Percentiles rank a stretch among this genome's conserved stretches.
These are phyloP conservation scores for Pyracantha coccinea DNA, from an alignment of 331 rosid genomes.

Conservation along the genomic window DNA sequence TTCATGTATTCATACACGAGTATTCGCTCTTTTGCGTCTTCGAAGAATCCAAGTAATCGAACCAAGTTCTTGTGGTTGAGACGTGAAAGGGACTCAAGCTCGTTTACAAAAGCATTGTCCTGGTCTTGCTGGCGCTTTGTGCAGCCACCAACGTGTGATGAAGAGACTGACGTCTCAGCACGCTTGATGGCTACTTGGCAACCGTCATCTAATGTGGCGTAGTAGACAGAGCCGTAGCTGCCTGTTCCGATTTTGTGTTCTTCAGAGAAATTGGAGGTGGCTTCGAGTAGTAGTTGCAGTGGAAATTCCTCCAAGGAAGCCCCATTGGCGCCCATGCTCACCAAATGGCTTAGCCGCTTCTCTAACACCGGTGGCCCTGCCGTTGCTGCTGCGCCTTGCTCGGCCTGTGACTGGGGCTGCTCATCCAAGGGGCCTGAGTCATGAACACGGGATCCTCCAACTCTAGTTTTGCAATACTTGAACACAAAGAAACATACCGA, in stretches of 20 bases:
- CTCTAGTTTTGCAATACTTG: slow-evolving; percentile 29
- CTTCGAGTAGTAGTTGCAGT: slow-evolving; percentile 29
- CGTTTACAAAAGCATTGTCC: slow-evolving; percentile 67
- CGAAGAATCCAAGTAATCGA: slow-evolving; percentile 55
- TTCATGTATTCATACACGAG: slow-evolving; percentile 69
- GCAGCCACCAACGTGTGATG: slow-evolving; percentile 6
- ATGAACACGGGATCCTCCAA: slow-evolving; percentile 50
- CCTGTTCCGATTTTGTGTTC: slow-evolving; percentile 63
- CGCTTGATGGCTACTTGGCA: slow-evolving; percentile 86
- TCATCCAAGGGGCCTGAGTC: slow-evolving; percentile 79
- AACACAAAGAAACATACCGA: slow-evolving; percentile 33
- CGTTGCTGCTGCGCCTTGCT: not conserved
- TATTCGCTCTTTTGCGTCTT: slow-evolving; percentile 54
- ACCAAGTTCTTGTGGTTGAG: slow-evolving; percentile 87
- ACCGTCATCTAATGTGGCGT: slow-evolving; percentile 50
- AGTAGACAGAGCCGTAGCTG: slow-evolving; percentile 78
- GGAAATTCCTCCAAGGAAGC: slow-evolving; percentile 61
- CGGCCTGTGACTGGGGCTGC: not conserved
- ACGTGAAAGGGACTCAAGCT: slow-evolving; percentile 67
- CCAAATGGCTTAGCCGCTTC: slow-evolving; percentile 68
- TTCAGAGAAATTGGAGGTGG: slow-evolving; percentile 57
- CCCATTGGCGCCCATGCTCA: slow-evolving; percentile 58
- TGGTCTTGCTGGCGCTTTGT: slow-evolving; percentile 57
- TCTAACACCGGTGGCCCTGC: slow-evolving; percentile 25
- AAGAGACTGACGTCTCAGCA: slow-evolving; percentile 46